These are phyloP conservation scores for Melastoma candidum DNA, from an alignment of 441 rosid species.

Conservation along the genomic window DNA sequence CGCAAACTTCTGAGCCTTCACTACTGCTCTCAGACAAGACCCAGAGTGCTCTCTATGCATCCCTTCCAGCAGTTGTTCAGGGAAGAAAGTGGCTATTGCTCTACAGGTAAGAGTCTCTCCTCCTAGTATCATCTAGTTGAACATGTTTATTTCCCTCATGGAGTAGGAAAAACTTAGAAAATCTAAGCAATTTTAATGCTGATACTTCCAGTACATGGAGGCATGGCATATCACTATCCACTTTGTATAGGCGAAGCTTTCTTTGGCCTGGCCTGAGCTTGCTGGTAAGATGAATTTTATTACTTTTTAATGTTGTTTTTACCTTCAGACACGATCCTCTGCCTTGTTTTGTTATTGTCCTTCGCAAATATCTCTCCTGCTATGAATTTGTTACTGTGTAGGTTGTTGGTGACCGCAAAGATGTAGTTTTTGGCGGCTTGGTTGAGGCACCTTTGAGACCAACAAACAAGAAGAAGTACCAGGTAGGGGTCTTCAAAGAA, in stretches of 20 bases:
- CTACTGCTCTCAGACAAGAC: constrained; percentile 64
- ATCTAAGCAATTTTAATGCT: not conserved
- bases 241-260: constrained; percentile 83
- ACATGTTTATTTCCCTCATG: not conserved
- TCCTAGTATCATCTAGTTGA: not conserved
- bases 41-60: constrained; percentile 47
- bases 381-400: constrained; percentile 18
- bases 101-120: constrained; percentile 44
- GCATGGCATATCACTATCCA: constrained; percentile 89
- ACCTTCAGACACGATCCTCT: no score
- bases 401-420: constrained; percentile 90
- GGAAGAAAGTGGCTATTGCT: constrained; percentile 92
- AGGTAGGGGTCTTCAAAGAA: constrained; percentile 27
- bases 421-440: constrained; percentile 87
- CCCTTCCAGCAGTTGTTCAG: constrained; percentile 79
- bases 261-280: constrained; percentile 92
- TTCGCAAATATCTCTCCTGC: not conserved
- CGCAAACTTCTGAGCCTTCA: constrained; percentile 69
- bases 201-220: constrained; percentile 72
- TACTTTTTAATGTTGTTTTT: no score
- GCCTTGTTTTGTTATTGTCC: no score
- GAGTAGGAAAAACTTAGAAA: not conserved
- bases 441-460: constrained; percentile 87
- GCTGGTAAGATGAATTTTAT: constrained; percentile 35
- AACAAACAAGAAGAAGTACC: constrained; percentile 66